Conservation (phyloP, 768 basidiomycete genomes). For the Leccinum ochraceum region DNA sequence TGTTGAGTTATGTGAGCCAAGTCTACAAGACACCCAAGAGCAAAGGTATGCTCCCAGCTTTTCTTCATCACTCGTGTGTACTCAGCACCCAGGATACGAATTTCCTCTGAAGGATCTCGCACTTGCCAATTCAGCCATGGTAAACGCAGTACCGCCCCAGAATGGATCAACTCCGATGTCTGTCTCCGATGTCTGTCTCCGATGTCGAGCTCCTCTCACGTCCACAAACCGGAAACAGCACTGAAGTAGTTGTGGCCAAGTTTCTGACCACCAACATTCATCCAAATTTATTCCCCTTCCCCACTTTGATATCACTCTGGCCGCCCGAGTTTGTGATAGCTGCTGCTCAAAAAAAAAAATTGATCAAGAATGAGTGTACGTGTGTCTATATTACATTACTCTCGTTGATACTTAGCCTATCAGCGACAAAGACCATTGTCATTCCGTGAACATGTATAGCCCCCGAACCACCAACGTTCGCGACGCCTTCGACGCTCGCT, state of each 20-base stretch:
- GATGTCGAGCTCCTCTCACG: conserved; percentile 67
- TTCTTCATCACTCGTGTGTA: neutral
- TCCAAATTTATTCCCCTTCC: too few species aligned
- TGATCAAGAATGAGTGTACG: conserved; percentile 59
- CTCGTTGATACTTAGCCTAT: conserved; percentile 4
- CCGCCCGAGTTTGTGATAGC: conserved; percentile 52
- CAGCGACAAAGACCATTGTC: conserved; percentile 52
- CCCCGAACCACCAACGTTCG: conserved; percentile 56
- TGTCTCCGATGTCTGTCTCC: conserved; percentile 77
- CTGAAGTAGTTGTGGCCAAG: conserved; percentile 29
- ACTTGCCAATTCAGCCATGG: conserved; percentile 76
- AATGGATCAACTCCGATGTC: conserved; percentile 96
- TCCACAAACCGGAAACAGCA: conserved; percentile 66
- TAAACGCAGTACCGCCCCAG: conserved; percentile 91
- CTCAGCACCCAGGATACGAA: conserved; percentile 55
- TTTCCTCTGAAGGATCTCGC: conserved; percentile 82
- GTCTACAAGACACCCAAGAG: conserved; percentile 73
- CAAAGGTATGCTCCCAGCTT: conserved; percentile 58
- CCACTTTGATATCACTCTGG: too few species aligned
- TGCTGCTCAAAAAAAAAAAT: conserved; percentile 66
- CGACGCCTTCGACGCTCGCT: conserved; percentile 65
- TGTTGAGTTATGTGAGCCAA: conserved; percentile 72
- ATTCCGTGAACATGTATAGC: conserved; percentile 54
- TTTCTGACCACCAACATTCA: conserved; percentile 40
- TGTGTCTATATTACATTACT: conserved; percentile 32